Evolutionary conservation across 257 asterid species (phyloP).

Genomic region (Solanum ahanhuiri): DNA sequence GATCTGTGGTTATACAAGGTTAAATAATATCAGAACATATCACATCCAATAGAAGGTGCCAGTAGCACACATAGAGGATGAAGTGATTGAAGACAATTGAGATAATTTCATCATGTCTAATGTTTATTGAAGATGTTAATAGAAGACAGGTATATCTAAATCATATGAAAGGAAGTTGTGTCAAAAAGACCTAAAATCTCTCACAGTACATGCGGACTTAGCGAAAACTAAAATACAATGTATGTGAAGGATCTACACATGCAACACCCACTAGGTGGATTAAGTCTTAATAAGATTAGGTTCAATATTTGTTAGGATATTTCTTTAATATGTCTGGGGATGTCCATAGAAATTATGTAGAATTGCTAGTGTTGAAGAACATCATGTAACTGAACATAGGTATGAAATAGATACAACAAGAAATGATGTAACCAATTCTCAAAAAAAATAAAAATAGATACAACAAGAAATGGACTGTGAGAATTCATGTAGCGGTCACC

Average conservation of each 20-base stretch:
- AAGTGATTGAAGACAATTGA: neutral
- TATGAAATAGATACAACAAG: neutral
- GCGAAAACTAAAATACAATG: neutral
- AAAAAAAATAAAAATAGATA: neutral
- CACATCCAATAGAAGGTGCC: neutral
- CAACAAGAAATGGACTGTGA: neutral
- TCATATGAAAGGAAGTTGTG: neutral
- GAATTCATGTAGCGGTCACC: neutral
- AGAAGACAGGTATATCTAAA: neutral
- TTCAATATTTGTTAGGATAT: neutral
- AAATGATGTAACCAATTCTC: neutral
- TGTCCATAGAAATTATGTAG: neutral
- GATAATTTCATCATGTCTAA: neutral
- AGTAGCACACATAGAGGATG: neutral
- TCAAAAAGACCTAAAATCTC: neutral
- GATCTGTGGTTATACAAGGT: neutral
- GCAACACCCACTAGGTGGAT: neutral
- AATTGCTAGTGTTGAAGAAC: neutral
- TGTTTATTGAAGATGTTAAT: neutral
- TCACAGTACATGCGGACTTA: neutral
- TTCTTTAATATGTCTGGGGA: neutral
- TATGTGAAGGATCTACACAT: neutral
- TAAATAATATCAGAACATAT: neutral
- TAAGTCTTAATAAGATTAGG: neutral
- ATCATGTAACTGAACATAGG: neutral